Percentiles rank a stretch among this genome's conserved stretches.
Conservation (phyloP, 352 stramenopile species). For the Vaucheria bursata region DNA sequence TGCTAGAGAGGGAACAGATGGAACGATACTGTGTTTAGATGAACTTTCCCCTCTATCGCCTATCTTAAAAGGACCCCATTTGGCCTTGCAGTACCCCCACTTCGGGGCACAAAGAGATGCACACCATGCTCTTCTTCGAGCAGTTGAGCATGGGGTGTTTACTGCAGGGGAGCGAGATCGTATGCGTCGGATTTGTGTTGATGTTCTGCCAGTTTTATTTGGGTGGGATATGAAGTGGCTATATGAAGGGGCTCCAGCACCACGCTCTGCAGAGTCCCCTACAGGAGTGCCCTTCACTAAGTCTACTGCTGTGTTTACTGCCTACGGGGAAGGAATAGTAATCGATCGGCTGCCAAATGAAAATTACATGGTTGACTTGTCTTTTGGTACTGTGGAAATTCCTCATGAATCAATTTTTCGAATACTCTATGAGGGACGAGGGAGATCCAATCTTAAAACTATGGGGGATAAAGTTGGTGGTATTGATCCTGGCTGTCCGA, state of each 20-base stretch:
- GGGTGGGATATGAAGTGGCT: background rate
- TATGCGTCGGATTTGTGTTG: constrained; percentile 6
- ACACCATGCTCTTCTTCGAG: constrained; percentile 19
- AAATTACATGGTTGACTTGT: too few relatives aligned
- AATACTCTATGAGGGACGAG: background rate
- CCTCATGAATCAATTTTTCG: background rate
- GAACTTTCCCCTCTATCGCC: too few relatives aligned
- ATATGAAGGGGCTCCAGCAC: background rate
- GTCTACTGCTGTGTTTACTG: too few relatives aligned
- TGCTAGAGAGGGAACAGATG: too few relatives aligned
- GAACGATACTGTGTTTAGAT: too few relatives aligned
- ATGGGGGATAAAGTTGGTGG: constrained; percentile 41
- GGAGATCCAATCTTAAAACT: constrained; percentile 32
- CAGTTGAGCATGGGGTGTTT: constrained; percentile 4
- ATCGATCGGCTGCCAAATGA: background rate
- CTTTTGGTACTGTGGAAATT: background rate
- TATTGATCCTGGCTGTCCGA: background rate
- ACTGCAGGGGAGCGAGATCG: constrained; percentile 7
- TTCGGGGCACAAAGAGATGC: constrained; percentile 10
- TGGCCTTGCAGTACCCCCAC: constrained; percentile 12
- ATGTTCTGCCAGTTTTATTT: background rate
- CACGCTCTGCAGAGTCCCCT: too few relatives aligned
- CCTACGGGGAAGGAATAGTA: background rate
- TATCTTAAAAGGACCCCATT: constrained; percentile 20
- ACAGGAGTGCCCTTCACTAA: too few relatives aligned